Conservation (phyloP, 2,329 filamentous ascomycete species). For the Alternaria consortialis region DNA sequence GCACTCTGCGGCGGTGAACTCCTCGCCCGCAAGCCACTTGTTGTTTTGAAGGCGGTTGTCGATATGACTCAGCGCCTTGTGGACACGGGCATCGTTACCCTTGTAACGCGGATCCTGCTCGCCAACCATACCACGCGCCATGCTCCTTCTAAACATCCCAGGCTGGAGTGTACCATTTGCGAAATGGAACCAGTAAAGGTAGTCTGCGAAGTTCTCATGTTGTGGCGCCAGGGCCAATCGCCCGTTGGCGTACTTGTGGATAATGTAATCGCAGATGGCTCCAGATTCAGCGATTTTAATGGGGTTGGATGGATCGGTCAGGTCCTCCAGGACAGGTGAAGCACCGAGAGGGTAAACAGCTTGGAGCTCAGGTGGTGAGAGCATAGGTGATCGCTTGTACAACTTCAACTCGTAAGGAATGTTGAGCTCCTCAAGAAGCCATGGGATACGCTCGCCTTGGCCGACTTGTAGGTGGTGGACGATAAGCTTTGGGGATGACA, state of each 20-base stretch:
- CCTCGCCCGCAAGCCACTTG: conserved; percentile 66
- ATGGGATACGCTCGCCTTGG: conserved; percentile 71
- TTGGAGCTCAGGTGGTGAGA: conserved; percentile 46
- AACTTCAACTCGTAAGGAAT: conserved; percentile 62
- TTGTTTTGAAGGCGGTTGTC: conserved; percentile 60
- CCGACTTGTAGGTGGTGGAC: conserved; percentile 56
- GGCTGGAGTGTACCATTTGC: conserved; percentile 55
- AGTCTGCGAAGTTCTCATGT: conserved; percentile 65
- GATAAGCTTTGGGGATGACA: conserved; percentile 40
- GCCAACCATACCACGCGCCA: conserved; percentile 37
- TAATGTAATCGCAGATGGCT: conserved; percentile 70
- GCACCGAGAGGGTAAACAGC: conserved; percentile 58
- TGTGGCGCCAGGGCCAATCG: conserved; percentile 57
- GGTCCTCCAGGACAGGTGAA: conserved; percentile 69
- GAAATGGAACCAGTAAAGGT: conserved; percentile 72
- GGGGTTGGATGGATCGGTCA: conserved; percentile 52
- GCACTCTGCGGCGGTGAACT: conserved; percentile 72
- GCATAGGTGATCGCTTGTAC: conserved; percentile 58
- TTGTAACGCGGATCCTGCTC: conserved; percentile 50
- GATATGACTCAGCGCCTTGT: conserved; percentile 55
- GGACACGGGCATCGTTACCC: conserved; percentile 46
- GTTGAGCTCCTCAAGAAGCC: conserved; percentile 71
- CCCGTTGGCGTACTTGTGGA: conserved; percentile 60
- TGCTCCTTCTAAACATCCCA: conserved; percentile 42
- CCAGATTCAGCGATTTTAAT: conserved; percentile 67